These are phyloP conservation scores for Yamadazyma dushanensis DNA, from an alignment of 1,139 yeast genomes.

Conservation along the genomic window DNA sequence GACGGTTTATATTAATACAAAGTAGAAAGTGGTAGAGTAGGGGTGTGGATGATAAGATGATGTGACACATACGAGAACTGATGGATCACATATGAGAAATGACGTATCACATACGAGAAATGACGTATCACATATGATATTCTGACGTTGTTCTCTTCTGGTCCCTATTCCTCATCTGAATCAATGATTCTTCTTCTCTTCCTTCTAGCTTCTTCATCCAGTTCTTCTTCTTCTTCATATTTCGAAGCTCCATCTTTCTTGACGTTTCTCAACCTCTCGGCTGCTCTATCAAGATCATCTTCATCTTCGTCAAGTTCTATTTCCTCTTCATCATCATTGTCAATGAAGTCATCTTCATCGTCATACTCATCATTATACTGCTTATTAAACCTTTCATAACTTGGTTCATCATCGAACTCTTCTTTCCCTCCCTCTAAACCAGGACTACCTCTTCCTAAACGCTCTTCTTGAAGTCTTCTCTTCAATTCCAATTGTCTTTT, in stretches of 20 bases:
- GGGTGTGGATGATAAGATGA: too few species aligned
- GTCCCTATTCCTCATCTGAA: slow-evolving; percentile 45
- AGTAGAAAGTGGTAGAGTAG: too few species aligned
- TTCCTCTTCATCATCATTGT: slow-evolving; percentile 50
- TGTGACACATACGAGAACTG: too few species aligned
- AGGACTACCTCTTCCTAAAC: slow-evolving; percentile 33
- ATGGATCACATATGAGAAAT: too few species aligned
- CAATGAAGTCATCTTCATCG: slow-evolving; percentile 46
- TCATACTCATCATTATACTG: slow-evolving; percentile 46
- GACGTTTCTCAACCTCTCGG: slow-evolving; percentile 60
- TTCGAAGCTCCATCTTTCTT: slow-evolving; percentile 58
- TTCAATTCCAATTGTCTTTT: slow-evolving; percentile 65
- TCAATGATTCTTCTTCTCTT: slow-evolving; percentile 47
- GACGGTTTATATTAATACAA: too few species aligned
- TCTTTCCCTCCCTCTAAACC: slow-evolving; percentile 16
- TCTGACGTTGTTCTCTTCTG: too few species aligned
- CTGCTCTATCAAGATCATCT: slow-evolving; percentile 62
- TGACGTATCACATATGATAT: too few species aligned
- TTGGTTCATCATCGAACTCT: slow-evolving; percentile 30
- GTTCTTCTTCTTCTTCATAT: slow-evolving; percentile 28
- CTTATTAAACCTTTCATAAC: slow-evolving; percentile 42
- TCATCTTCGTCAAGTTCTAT: slow-evolving; percentile 57
- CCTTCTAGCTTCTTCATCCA: slow-evolving; percentile 19
- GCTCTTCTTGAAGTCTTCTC: slow-evolving; percentile 49
- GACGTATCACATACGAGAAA: too few species aligned